Conservation (phyloP, 1,284 basidiomycete genomes). For the Leccinum proliferum region DNA sequence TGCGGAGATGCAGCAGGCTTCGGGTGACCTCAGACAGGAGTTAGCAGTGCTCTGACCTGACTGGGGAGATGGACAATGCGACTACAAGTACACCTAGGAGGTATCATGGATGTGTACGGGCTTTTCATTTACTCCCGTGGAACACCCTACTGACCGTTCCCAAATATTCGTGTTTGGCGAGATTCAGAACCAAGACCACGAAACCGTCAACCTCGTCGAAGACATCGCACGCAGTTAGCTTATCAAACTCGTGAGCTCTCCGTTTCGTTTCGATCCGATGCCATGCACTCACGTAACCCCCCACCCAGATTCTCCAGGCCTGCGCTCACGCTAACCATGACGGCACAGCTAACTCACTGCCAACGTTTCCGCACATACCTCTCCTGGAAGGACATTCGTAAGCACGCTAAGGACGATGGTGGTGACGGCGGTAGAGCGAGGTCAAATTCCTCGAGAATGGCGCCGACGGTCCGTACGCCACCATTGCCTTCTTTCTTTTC, state of each 20-base stretch:
- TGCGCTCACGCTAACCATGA: slow-evolving; percentile 78
- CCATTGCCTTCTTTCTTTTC: too few relatives aligned
- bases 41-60: slow-evolving; percentile 5
- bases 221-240: slow-evolving; percentile 94
- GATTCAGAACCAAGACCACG: slow-evolving; percentile 83
- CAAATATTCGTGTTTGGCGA: slow-evolving; percentile 98
- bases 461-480: too few relatives aligned
- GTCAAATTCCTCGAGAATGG: too few relatives aligned
- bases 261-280: not conserved
- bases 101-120: too few relatives aligned
- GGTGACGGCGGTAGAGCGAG: slow-evolving; percentile 67
- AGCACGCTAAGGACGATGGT: slow-evolving; percentile 88
- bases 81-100: too few relatives aligned
- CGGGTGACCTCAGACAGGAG: not conserved
- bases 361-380: slow-evolving; percentile 91
- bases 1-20: slow-evolving; percentile 6
- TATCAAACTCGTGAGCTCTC: slow-evolving; percentile 71
- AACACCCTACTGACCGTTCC: too few relatives aligned
- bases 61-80: too few relatives aligned
- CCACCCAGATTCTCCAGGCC: slow-evolving; percentile 80
- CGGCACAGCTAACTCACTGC: slow-evolving; percentile 80
- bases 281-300: not conserved
- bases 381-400: slow-evolving; percentile 98
- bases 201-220: slow-evolving; percentile 90
- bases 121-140: too few relatives aligned